Evolutionary conservation across 2,329 filamentous ascomycete genomes (phyloP).

Genomic region (Achaetomium macrosporum): DNA sequence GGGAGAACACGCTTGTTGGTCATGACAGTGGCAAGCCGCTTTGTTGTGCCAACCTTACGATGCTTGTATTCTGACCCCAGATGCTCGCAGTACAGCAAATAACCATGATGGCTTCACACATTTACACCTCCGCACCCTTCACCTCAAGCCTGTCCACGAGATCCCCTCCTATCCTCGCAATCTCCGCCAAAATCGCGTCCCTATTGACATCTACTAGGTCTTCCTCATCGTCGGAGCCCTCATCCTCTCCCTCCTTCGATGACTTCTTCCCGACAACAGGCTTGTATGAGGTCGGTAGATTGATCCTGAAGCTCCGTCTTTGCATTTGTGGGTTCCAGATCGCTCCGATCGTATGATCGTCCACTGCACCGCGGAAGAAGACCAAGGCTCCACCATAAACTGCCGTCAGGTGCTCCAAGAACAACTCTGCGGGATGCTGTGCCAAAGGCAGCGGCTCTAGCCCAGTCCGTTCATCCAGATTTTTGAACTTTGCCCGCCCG

Average conservation of each 20-base stretch:
- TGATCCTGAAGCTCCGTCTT: constrained; percentile 61
- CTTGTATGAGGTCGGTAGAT: constrained; percentile 61
- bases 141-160: constrained; percentile 63
- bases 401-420: constrained; percentile 61
- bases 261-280: constrained; percentile 35
- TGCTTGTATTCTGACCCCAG: no score
- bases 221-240: constrained; percentile 35
- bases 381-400: constrained; percentile 65
- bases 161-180: constrained; percentile 60
- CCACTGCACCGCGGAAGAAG: constrained; percentile 68
- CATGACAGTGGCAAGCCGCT: no score
- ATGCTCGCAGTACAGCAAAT: no score
- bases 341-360: constrained; percentile 49
- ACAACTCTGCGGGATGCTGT: constrained; percentile 55
- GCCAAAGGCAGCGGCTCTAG: constrained; percentile 43
- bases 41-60: no score
- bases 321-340: constrained; percentile 54
- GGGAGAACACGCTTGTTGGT: not conserved
- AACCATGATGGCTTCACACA: not conserved
- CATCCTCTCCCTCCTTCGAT: constrained; percentile 23
- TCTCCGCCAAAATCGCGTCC: constrained; percentile 63
- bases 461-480: constrained; percentile 59
- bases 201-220: constrained; percentile 59
- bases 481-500: constrained; percentile 63
- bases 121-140: constrained; percentile 20